Base-by-base conservation (phyloP, 2,329 filamentous ascomycete species). In the Macroventuria anomochaeta region DNA sequence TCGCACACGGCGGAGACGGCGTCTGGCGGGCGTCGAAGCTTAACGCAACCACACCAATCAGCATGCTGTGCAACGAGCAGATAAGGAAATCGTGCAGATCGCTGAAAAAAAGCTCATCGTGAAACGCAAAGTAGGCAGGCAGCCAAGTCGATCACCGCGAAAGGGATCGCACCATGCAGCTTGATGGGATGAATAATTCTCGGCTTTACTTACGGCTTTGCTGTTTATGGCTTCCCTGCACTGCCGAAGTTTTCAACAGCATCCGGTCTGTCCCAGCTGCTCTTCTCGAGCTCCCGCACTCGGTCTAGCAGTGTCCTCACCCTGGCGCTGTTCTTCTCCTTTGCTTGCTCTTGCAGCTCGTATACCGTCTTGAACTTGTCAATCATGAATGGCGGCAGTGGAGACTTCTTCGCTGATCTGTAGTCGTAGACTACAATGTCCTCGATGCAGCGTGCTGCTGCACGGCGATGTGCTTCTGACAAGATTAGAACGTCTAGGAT, bases 361-460 rank as follows among this genome's bases (percentile, higher is more conserved):
- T 83, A 89, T 12, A 83, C 85, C 40, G 81, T 74, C 47, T 76
- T 75, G 63, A 91, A 85, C 39, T 83, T 81, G 7, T 83, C 77
- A 37, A 85, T 69, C 78, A 90, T 85, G 62, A 87, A 91, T 0
- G 78, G 75, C 41, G 80, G 80, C 38, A 91, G 71, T 2, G 77
- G 67, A 2, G 80, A 80, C 74, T 88, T 90, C 68, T 77, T 80
- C 8, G 76, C 83, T 21, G 75, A 70, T 25, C 72, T 76, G 72
- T 91, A 91, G 75, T 96, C 88, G 75, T 95, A 96, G 0, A 91
- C 79, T 8, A 90, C 88, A 53, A 91, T 85, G 61, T 93, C 89
- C 74, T 97, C 93, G 23, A 85, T 79, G 51, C 88, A 89, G 36
- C 87, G 80, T 3, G 92, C 91, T 7, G 90, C 89, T 12, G 85